These are phyloP conservation scores for Hevea brasiliensis DNA, from an alignment of 345 rosid genomes.

Conservation along the genomic window DNA sequence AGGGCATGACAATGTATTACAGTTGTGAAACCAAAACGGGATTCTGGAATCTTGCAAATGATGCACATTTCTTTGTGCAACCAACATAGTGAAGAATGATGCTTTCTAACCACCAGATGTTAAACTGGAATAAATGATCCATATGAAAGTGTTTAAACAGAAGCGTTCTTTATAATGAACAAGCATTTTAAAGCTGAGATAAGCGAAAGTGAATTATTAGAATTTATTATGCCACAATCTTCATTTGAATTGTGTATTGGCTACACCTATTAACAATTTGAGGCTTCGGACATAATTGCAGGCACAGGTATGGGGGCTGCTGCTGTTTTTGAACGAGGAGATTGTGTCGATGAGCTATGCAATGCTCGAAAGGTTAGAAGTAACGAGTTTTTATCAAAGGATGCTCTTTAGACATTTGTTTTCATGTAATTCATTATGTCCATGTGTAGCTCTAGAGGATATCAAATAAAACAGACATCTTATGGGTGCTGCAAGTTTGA, in stretches of 20 bases:
- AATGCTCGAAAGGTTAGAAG: slow-evolving; percentile 40
- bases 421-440: neutral
- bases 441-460: neutral
- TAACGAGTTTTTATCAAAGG: slow-evolving; percentile 37
- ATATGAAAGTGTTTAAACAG: too few relatives aligned
- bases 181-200: neutral
- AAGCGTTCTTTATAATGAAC: neutral
- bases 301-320: slow-evolving; percentile 93
- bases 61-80: neutral
- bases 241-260: neutral
- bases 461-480: slow-evolving; percentile 2
- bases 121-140: too few relatives aligned
- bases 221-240: neutral
- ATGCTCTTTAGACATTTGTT: slow-evolving; percentile 27
- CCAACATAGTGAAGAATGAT: neutral
- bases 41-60: neutral
- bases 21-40: neutral
- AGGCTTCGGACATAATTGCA: slow-evolving; percentile 22
- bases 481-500: neutral
- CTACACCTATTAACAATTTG: neutral
- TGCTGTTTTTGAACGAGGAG: slow-evolving; percentile 87
- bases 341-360: slow-evolving; percentile 49
- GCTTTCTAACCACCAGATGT: neutral
- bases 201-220: neutral
- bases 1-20: neutral